Evolutionary conservation across 129 eudicot species (phyloP).

Genomic region (Arctium lappa): DNA sequence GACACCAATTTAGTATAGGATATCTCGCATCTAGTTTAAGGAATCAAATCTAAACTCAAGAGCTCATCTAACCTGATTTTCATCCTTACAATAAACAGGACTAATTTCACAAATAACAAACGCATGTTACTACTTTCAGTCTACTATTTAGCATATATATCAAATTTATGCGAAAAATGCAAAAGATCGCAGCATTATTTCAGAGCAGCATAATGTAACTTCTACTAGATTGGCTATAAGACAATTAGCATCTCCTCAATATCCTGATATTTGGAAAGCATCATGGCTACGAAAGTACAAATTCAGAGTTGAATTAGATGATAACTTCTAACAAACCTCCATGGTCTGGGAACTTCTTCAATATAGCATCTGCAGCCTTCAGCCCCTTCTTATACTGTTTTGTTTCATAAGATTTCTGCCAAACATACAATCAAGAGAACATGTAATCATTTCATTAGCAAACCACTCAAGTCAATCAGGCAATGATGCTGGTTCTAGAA

Average conservation of each 20-base stretch:
- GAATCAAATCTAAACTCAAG: background rate
- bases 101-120: background rate
- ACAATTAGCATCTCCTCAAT: background rate
- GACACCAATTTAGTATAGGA: background rate
- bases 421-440: background rate
- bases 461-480: conserved; percentile 9
- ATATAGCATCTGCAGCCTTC: conserved; percentile 92
- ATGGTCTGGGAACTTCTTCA: conserved; percentile 93
- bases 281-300: background rate
- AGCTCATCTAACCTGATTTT: background rate
- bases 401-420: conserved; percentile 96
- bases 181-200: background rate
- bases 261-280: background rate
- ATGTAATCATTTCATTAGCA: conserved; percentile 10
- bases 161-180: background rate
- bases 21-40: background rate
- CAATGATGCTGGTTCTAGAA: background rate
- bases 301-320: background rate
- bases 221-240: background rate
- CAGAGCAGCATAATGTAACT: background rate
- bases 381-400: conserved; percentile 95
- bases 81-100: background rate
- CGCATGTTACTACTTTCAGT: background rate
- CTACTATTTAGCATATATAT: background rate
- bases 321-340: conserved; percentile 60